Base-by-base conservation (phyloP, 352 stramenopile genomes). In the Thraustochytrium striatum region DNA sequence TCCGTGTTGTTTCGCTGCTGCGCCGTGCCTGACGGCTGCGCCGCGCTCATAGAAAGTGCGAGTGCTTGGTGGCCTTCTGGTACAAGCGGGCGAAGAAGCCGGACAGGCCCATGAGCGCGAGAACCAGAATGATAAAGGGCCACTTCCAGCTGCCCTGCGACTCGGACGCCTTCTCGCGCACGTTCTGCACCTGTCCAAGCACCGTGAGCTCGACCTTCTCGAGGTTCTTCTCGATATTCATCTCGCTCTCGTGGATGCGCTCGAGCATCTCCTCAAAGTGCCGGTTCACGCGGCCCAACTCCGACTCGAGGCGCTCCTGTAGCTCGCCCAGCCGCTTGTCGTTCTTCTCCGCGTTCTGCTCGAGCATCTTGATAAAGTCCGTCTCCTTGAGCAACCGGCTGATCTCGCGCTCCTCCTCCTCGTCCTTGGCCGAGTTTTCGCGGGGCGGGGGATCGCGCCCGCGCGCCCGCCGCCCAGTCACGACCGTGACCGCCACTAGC, bases 241-340 rank as follows among this genome's bases (percentile, higher is more conserved):
- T 30, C 65, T 75, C 65, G 65, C 44, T 62, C 32, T 75, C 52
- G 65, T 75, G 65, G 32, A 75, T 61, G 30, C 61, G 65, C 28
- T 75, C 65, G 28, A 75, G 65, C 65, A 75, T 75, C 47, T 75
- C 65, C 65, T 75, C 65, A 75, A 75, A 75, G 52, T 75, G 65
- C 65, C 61, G 65, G 52, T 75, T 75, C 28, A 75, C 65, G 44
- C 52, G 44, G 30, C 33, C 65, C 21, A 75, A 43, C 39, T 75
- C 65, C 21, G 38, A 61, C 41, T 75, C 65, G 3, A 75, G 65
- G 19, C 65, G 44, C n/a, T 75, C 30, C 21, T 75, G 65, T n/a
- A 75, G 50, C 44, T 75, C 65, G 3, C 61, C 44, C 19, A 75
- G 52, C 44, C 52, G 61, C 16, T 30, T 16, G 65, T 75, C 65